Base-by-base conservation (phyloP, 257 asterid species). In the Coffea canephora region DNA sequence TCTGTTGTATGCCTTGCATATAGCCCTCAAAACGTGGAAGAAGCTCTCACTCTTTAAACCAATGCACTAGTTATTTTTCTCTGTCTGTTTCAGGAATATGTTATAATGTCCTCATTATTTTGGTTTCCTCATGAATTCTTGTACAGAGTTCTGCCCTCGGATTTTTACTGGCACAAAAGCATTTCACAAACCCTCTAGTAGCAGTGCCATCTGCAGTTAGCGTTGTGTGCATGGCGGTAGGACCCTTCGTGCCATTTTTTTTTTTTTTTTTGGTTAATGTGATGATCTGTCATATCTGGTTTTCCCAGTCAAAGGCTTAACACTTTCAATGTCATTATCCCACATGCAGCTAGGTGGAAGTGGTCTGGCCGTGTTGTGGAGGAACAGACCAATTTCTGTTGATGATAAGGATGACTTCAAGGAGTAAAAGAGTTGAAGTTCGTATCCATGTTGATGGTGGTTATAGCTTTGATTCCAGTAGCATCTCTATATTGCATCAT, bases 121-220 rank as follows among this genome's bases (percentile, higher is more conserved):
- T 23, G 14, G 64, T 21, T 55, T 34, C 34, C 45, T 45, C 61
- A n/a, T 14, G 50, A 13, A 55, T 49, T 69, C 55, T 59, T 46
- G 25, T 34, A 23, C 89, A 95, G 99, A 95, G 99, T 87, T 95
- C 99, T 76, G 99, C 99, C 59, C 96, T 95, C 41, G 99, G 99
- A 75, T 91, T 95, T 86, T 87, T 91, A 39, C 91, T 95, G 34
- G 98, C 99, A 14, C 99, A 93, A 85, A 95, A 85, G 80, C 99
- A 95, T 90, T 95, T 95, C 91, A 91, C 94, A 54, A 95, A 95
- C 79, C 99, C 98, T 76, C 94, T 95, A 5, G 99, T 93, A 18
- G 98, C 97, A 8, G 99, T 95, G 48, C 99, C 99, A 41, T 95
- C 99, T 48, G 99, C 99, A 3, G 99, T 95, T 36, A 95, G 99